Conservation (phyloP, 495 filamentous ascomycete genomes). For the Tuber magnatum region DNA sequence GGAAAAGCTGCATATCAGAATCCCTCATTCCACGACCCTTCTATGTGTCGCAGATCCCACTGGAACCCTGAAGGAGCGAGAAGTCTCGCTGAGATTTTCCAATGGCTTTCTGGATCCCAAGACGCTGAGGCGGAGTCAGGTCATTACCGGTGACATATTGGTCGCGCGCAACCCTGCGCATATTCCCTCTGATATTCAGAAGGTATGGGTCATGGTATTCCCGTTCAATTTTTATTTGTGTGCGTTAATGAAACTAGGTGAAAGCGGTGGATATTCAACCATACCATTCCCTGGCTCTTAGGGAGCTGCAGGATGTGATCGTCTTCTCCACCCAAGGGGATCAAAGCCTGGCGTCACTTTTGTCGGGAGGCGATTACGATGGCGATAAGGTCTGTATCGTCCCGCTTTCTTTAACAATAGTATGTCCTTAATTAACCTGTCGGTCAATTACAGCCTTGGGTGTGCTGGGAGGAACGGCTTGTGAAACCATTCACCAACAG, state of each 20-base stretch:
- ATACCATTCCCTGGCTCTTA: constrained; percentile 49
- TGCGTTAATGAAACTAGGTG: constrained; percentile 39
- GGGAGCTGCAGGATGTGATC: constrained; percentile 75
- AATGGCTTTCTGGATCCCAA: constrained; percentile 54
- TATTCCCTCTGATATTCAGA: constrained; percentile 76
- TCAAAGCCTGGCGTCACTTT: constrained; percentile 64
- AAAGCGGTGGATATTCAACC: constrained; percentile 51
- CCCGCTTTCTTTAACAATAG: neutral
- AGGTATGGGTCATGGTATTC: constrained; percentile 47
- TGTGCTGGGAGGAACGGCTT: constrained; percentile 78
- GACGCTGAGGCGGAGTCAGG: constrained; percentile 45
- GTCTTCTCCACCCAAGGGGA: constrained; percentile 70
- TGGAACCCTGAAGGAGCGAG: constrained; percentile 60
- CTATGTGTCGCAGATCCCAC: constrained; percentile 78
- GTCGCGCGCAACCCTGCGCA: constrained; percentile 81
- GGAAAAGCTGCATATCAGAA: constrained; percentile 60
- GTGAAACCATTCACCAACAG: constrained; percentile 71
- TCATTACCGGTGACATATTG: constrained; percentile 57
- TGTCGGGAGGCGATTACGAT: constrained; percentile 93
- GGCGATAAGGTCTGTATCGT: constrained; percentile 58
- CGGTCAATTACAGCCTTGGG: constrained; percentile 50
- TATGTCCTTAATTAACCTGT: neutral
- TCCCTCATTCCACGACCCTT: constrained; percentile 67
- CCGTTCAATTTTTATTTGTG: neutral
- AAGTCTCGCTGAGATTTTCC: constrained; percentile 77